Base-by-base conservation (phyloP, 768 basidiomycete genomes). In the Sutorius australiensis region DNA sequence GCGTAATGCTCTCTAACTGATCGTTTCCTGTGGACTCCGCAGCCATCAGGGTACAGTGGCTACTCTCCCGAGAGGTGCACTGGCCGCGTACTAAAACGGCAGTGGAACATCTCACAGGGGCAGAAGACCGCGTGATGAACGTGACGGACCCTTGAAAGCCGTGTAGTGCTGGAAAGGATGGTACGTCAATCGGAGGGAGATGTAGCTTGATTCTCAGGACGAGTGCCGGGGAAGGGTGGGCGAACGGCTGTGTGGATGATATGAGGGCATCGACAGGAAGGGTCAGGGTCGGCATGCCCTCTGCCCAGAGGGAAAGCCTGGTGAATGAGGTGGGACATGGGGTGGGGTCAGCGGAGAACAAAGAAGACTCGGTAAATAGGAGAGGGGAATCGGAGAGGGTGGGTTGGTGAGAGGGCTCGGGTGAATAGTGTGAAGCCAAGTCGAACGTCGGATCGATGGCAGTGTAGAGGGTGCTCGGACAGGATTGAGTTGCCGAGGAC, bases 221-320 rank as follows among this genome's bases (percentile, higher is more conserved):
- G 37, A 84, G 72, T 37, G 79, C 68, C 33, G 62, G 74, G 36
- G 75, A 73, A 24, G 68, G 59, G 31, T 63, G 67, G 43, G 66
- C 61, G 45, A 73, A 63, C 36, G 66, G 67, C 51, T 73, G 65
- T 49, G 74, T 55, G 19, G 76, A 69, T 42, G 77, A 73, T 42
- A 72, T 57, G 42, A 84, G 68, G 19, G 76, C 72, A 64, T 84
- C 84, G 51, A 86, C 72, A 55, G 83, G 80, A 65, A 87, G 73
- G 30, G 75, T 70, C 50, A 83, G 76, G 16, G 82, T 76, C n/a
- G 76, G 70, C 82, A 88, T 86, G 53, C 86, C 85, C 59, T 86
- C 83, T 21, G 87, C 82, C 63, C 77, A 77, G 16, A 89, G 73
- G 37, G 75, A 77, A 51, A 88, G 65, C 42, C 37, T 43, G 13